Conservation (phyloP, 2,329 filamentous ascomycete species). For the Volutella citrinella region DNA sequence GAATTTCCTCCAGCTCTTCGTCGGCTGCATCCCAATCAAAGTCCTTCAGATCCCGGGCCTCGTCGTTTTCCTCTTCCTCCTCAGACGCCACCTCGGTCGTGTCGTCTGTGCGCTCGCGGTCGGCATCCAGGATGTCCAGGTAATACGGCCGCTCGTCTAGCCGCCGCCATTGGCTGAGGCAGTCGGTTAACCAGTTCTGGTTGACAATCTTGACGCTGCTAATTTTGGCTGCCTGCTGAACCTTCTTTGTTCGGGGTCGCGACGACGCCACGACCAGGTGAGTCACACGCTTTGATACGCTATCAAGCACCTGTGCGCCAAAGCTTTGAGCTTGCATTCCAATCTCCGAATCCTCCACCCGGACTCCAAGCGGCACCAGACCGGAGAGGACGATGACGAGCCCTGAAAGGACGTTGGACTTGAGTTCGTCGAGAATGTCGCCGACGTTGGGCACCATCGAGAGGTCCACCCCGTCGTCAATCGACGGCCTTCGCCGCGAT, state of each 20-base stretch:
- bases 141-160: constrained; percentile 77
- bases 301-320: constrained; percentile 63
- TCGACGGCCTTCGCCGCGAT: constrained; percentile 26
- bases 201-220: constrained; percentile 86
- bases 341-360: constrained; percentile 79
- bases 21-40: constrained; percentile 64
- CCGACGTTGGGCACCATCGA: constrained; percentile 77
- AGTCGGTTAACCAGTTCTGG: constrained; percentile 84
- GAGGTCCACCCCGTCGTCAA: constrained; percentile 43
- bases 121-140: constrained; percentile 70
- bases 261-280: constrained; percentile 71
- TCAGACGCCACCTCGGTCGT: constrained; percentile 30
- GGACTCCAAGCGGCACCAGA: constrained; percentile 77
- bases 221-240: constrained; percentile 78
- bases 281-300: constrained; percentile 61
- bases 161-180: constrained; percentile 77
- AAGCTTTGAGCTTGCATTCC: constrained; percentile 84
- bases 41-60: constrained; percentile 42
- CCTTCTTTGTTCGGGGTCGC: constrained; percentile 82
- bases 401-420: constrained; percentile 70
- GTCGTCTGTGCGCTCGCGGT: constrained; percentile 43
- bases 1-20: constrained; percentile 73
- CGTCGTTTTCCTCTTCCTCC: constrained; percentile 29
- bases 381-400: constrained; percentile 85
- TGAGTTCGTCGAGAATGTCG: constrained; percentile 77